Conservation (phyloP, 2,329 filamentous ascomycete species). For the Lecanicillium sp. region DNA sequence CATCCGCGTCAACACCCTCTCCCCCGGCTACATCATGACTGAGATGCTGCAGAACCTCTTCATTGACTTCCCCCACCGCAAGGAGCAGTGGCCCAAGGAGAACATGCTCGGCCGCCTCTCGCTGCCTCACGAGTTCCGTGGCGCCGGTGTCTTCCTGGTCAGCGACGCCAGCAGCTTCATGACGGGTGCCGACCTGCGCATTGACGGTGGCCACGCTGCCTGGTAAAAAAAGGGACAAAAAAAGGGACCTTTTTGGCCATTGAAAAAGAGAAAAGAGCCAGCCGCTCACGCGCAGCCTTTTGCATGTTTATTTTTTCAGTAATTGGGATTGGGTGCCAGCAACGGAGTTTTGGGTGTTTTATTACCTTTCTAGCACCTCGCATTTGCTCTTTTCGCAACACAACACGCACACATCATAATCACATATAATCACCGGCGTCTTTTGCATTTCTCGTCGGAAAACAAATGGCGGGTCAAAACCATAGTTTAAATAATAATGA, state of each 20-base stretch:
- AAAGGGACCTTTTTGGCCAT: background rate
- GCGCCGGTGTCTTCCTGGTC: conserved; percentile 65
- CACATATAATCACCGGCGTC: no score
- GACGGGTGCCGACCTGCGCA: conserved; percentile 64
- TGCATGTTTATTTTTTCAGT: no score
- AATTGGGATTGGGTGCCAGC: background rate
- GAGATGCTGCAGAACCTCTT: conserved; percentile 81
- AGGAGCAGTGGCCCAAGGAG: conserved; percentile 65
- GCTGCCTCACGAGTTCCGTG: conserved; percentile 60
- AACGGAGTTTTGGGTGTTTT: background rate
- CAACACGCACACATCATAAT: no score
- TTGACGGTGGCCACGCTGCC: conserved; percentile 62
- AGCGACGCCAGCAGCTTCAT: conserved; percentile 66
- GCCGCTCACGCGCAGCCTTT: no score
- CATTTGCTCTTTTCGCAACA: background rate
- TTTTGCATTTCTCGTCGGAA: no score
- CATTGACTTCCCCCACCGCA: conserved; percentile 61
- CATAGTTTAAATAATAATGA: background rate
- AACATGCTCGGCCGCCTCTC: conserved; percentile 76
- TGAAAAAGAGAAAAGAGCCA: background rate
- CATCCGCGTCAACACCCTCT: conserved; percentile 76
- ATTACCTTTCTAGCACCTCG: background rate
- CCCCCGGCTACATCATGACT: conserved; percentile 72
- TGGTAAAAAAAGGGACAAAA: conserved; percentile 47
- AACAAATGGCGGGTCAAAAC: background rate